Evolutionary conservation across 2,329 filamentous ascomycete species (phyloP), one percentile per base, ranked within the genome.

Genomic region (Ascochyta clinopodiicola): DNA sequence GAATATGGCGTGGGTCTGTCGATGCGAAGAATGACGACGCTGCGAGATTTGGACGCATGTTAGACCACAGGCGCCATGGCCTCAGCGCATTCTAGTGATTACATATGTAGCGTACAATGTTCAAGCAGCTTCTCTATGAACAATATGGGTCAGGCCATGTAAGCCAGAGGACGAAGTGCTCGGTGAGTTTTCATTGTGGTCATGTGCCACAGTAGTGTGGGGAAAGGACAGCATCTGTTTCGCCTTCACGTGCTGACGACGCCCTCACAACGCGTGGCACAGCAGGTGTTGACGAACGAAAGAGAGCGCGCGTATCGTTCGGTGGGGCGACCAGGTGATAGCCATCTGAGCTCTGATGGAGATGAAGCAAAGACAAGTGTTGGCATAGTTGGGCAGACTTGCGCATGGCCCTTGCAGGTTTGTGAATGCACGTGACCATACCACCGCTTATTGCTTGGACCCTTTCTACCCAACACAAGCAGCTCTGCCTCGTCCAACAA

Each of bases 161-260:
- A 12, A 29, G 8, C 31, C 31, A 25, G 25, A 21, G n/a, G 7
- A n/a, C 8, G n/a, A 21, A 42, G 29, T 8, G 21, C 12, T 21
- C 36, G 15, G 17, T 22, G 8, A 10, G 9, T 8, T 22, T 8
- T 19, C 27, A n/a, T 13, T 15, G 22, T 21, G 27, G 15, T 38
- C 29, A 37, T 29, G 31, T 35, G 24, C 12, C 22, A 46, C 15
- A 22, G n/a, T 15, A 29, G 12, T 32, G 38, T 36, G 36, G 42
- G 29, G 52, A 46, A 56, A 27, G 37, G 42, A 51, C 46, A 38
- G 13, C 48, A 42, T 52, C 22, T 50, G 49, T 27, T 48, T 51
- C 44, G 47, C 43, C 42, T 44, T 54, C 50, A 50, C 55, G 29
- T 34, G 42, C 44, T 51, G 21, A 39, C 22, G 45, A 51, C 37